Conservation (phyloP, 371 early-diverging fungal genomes). For the Neoconidiobolus thromboides region DNA sequence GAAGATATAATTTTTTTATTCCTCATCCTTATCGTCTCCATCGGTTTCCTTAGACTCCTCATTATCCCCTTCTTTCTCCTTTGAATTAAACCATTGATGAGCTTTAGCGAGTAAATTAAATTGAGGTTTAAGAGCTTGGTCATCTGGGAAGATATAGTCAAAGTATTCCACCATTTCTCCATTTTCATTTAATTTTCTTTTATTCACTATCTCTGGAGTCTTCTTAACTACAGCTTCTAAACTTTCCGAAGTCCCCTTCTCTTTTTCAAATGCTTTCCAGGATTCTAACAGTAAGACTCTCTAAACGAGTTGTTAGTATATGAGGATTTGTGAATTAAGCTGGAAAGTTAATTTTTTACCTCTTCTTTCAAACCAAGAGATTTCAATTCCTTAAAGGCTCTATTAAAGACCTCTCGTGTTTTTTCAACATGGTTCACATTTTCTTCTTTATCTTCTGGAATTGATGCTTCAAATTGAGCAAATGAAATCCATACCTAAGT, state of each 20-base stretch:
- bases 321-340: background rate
- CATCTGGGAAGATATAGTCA: slow-evolving; percentile 95
- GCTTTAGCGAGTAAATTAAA: slow-evolving; percentile 81
- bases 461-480: slow-evolving; percentile 71
- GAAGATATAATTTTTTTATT: too few species aligned
- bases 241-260: slow-evolving; percentile 33
- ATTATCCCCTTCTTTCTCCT: slow-evolving; percentile 6
- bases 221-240: slow-evolving; percentile 34
- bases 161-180: slow-evolving; percentile 81
- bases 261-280: slow-evolving; percentile 78
- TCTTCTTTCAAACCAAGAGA: slow-evolving; percentile 46
- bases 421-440: slow-evolving; percentile 16
- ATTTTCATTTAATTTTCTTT: slow-evolving; percentile 37
- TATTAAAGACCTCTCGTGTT: slow-evolving; percentile 55
- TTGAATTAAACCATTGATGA: slow-evolving; percentile 65
- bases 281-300: slow-evolving; percentile 75
- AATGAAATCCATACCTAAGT: slow-evolving; percentile 70
- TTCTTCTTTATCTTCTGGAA: slow-evolving; percentile 26
- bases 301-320: slow-evolving; percentile 15
- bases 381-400: slow-evolving; percentile 50
- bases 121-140: slow-evolving; percentile 54
- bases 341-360: slow-evolving; percentile 11
- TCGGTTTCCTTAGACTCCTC: too few species aligned
- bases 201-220: slow-evolving; percentile 83
- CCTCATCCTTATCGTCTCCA: too few species aligned